Percentiles rank a stretch among this genome's conserved stretches.
phyloP scores from a whole-genome alignment of 192 early-diverging fungal genomes.

The Polychytrium aggregatum region DNA sequence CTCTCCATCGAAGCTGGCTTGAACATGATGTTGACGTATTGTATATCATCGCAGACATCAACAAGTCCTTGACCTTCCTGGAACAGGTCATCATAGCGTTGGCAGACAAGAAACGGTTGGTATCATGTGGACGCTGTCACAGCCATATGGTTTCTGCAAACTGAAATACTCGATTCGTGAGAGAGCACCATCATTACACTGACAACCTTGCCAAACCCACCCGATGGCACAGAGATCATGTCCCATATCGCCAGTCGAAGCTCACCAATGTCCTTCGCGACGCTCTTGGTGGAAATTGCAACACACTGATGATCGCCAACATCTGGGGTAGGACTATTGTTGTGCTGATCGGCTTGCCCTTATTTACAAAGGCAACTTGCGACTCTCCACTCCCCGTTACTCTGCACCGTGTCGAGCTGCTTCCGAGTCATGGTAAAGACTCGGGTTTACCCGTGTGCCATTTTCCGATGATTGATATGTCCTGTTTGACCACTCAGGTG shows the following conservation, averaged over 20 bases:
- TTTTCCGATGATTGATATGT: too few species aligned
- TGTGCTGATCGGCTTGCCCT: background rate
- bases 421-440: too few species aligned
- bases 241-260: constrained; percentile 54
- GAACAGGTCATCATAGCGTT: constrained; percentile 57
- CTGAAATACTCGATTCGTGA: too few species aligned
- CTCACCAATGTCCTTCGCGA: constrained; percentile 50
- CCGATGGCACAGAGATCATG: constrained; percentile 29
- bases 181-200: background rate
- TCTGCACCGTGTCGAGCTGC: too few species aligned
- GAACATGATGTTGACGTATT: too few species aligned
- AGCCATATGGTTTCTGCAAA: too few species aligned
- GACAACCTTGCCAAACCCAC: too few species aligned
- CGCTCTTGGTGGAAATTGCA: constrained; percentile 51
- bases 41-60: constrained; percentile 40
- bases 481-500: constrained; percentile 25
- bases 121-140: too few species aligned
- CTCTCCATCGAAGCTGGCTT: too few species aligned
- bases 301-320: constrained; percentile 50
- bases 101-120: constrained; percentile 42
- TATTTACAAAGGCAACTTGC: too few species aligned
- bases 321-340: constrained; percentile 31
- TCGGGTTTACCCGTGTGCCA: too few species aligned
- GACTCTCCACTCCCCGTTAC: too few species aligned
- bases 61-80: constrained; percentile 48